Percentiles rank a stretch among this genome's conserved stretches.
Evolutionary conservation across 2,329 filamentous ascomycete genomes (phyloP).

Genomic region (Cladophialophora exuberans): DNA sequence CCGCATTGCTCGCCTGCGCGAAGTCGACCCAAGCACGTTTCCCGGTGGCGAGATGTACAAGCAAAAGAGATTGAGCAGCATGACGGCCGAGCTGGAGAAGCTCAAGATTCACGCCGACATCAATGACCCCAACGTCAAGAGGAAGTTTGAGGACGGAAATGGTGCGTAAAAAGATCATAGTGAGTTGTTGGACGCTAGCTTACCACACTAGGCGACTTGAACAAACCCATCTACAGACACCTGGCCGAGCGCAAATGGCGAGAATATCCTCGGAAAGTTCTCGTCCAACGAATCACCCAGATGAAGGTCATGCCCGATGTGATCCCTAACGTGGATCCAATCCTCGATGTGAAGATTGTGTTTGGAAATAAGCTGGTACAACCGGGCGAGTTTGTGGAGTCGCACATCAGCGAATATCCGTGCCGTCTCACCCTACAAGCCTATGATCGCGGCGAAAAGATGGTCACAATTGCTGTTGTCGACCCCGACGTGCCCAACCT

Average conservation of each 20-base stretch:
- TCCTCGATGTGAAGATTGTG: constrained; percentile 77
- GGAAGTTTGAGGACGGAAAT: constrained; percentile 86
- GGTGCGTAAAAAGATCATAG: constrained; percentile 57
- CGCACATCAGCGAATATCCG: constrained; percentile 70
- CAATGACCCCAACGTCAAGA: constrained; percentile 93
- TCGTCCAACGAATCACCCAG: constrained; percentile 83
- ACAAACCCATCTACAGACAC: constrained; percentile 91
- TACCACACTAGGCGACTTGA: constrained; percentile 75
- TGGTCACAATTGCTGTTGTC: constrained; percentile 82
- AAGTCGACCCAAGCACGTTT: constrained; percentile 58
- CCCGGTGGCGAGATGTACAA: constrained; percentile 67
- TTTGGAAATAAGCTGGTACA: constrained; percentile 72
- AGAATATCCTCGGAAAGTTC: constrained; percentile 75
- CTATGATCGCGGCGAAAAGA: constrained; percentile 78
- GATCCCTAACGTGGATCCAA: constrained; percentile 76
- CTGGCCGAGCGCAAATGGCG: constrained; percentile 89
- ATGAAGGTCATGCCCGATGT: constrained; percentile 89
- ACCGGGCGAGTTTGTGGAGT: constrained; percentile 79
- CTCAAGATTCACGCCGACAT: constrained; percentile 91
- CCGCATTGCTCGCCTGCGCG: constrained; percentile 70
- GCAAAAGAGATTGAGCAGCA: constrained; percentile 67
- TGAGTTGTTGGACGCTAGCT: constrained; percentile 21
- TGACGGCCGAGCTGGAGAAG: constrained; percentile 72
- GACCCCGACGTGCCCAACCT: constrained; percentile 88
- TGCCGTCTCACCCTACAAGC: constrained; percentile 81